phyloP scores from a whole-genome alignment of 208 protist species.

The Trypanosoma conorhini region DNA sequence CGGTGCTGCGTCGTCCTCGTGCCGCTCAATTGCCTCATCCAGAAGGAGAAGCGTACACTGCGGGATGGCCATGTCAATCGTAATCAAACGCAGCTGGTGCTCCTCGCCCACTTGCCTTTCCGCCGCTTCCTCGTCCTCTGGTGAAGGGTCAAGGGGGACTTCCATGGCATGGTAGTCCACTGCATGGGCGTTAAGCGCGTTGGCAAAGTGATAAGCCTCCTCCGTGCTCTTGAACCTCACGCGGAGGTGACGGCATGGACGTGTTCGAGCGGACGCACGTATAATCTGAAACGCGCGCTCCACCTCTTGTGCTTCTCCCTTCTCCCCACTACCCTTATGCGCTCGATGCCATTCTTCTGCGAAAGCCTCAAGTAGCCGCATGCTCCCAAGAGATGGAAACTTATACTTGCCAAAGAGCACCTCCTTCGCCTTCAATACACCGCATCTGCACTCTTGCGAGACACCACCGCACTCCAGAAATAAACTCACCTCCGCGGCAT shows the following conservation, averaged over 20 bases:
- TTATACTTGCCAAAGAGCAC: constrained; percentile 13
- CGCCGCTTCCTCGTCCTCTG: constrained; percentile 15
- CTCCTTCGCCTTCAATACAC: constrained; percentile 10
- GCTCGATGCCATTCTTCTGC: constrained; percentile 20
- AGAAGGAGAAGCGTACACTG: neutral
- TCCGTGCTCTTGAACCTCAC: constrained; percentile 13
- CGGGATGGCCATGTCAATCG: constrained; percentile 3
- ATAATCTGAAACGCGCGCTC: constrained; percentile 12
- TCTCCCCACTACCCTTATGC: constrained; percentile 7
- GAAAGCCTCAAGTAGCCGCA: constrained; percentile 15
- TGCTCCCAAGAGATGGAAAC: constrained; percentile 11
- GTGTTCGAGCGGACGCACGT: constrained; percentile 25
- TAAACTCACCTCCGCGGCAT: constrained; percentile 15
- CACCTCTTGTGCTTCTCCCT: constrained; percentile 13
- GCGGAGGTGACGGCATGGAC: constrained; percentile 29
- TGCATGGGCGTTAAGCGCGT: constrained; percentile 13
- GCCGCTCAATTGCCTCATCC: constrained; percentile 1
- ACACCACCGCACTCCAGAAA: constrained; percentile 20
- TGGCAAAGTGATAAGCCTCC: constrained; percentile 13
- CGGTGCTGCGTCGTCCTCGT: neutral
- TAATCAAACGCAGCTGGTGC: constrained; percentile 12
- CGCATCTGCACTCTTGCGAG: constrained; percentile 18
- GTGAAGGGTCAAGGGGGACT: constrained; percentile 12
- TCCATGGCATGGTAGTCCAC: constrained; percentile 13
- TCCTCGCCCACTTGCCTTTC: neutral